Evolutionary conservation across 2,329 filamentous ascomycete species (phyloP).

Genomic region (Trichophyton benhamiae): DNA sequence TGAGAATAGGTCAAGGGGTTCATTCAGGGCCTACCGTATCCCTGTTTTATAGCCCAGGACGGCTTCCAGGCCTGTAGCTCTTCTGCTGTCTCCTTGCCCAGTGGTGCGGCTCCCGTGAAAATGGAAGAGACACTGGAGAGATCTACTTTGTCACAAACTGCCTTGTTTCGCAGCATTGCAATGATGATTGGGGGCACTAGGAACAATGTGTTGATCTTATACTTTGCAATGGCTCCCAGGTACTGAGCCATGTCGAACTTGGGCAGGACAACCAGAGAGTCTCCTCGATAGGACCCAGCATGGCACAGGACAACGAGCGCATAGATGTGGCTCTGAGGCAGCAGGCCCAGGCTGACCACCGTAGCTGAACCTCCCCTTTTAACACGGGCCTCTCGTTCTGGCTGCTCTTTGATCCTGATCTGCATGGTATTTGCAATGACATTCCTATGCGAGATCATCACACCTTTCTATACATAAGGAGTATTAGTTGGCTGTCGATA

Average conservation of each 20-base stretch:
- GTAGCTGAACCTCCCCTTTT: slow-evolving; percentile 35
- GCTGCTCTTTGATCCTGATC: slow-evolving; percentile 40
- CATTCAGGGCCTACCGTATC: slow-evolving; percentile 45
- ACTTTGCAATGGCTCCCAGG: slow-evolving; percentile 52
- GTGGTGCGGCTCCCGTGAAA: slow-evolving; percentile 66
- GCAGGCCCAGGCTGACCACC: slow-evolving; percentile 52
- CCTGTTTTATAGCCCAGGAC: slow-evolving; percentile 54
- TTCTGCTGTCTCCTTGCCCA: slow-evolving; percentile 59
- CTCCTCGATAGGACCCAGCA: slow-evolving; percentile 54
- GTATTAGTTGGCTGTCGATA: not conserved
- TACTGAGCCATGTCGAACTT: slow-evolving; percentile 62
- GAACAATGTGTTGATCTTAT: slow-evolving; percentile 55
- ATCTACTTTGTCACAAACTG: slow-evolving; percentile 54
- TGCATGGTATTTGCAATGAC: slow-evolving; percentile 67
- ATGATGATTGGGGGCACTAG: slow-evolving; percentile 75
- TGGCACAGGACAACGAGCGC: slow-evolving; percentile 60
- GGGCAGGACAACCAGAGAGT: slow-evolving; percentile 56
- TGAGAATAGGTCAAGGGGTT: not conserved
- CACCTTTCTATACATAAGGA: slow-evolving; percentile 52
- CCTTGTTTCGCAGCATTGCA: slow-evolving; percentile 54
- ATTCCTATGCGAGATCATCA: slow-evolving; percentile 70
- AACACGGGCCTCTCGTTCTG: slow-evolving; percentile 18
- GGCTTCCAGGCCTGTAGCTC: slow-evolving; percentile 53
- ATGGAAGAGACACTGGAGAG: slow-evolving; percentile 53
- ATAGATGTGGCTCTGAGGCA: slow-evolving; percentile 76